Base-by-base conservation (phyloP, 352 stramenopile species). In the Phytophthora sansomeana region DNA sequence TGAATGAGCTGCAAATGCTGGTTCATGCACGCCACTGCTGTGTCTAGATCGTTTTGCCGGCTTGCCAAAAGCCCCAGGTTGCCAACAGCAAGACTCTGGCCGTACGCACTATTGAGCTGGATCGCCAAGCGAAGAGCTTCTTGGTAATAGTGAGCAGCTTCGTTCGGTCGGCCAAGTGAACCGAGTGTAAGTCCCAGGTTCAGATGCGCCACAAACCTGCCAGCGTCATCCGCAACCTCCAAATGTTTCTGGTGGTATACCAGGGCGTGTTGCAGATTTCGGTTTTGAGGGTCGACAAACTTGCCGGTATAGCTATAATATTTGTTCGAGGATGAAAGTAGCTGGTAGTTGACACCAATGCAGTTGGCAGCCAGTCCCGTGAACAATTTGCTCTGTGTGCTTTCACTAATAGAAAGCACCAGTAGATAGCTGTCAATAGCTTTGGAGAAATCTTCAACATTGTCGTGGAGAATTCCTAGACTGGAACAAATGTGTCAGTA, bases 1-100 rank as follows among this genome's bases (percentile, higher is more conserved):
- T 97, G 89, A 19, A 95, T 88, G 10, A 97, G 82, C 68, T 97
- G 90, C 9, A 97, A 58, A 62, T 97, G 89, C 73, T 97, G 91
- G 54, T 97, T 91, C 70, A 97, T 87, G 58, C 90, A 97, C 6
- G 90, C 86, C 8, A 77, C 63, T 0, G 90, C 89, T 5, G 89
- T 97, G 9, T 90, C 74, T 14, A 87, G 30, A 51, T 97, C 91
- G 30, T 84, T 85, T 58, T 96, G 89, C n/a, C 87, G 77, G 47
- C 88, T 92, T 10, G 89, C 90, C 14, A 97, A 63, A 11, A 96
- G 74, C 0, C 91, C 90, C 4, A 97, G 74, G 58, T 97, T 97
- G 11, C 90, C 90, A 4, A 97, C 90, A 1, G 90, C 86, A 11
- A 97, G 78, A 67, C 84, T 92, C 57, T 97, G 91, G 10, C 85